Base-by-base conservation (phyloP, 2,329 filamentous ascomycete species). In the Cytospora leucostoma region DNA sequence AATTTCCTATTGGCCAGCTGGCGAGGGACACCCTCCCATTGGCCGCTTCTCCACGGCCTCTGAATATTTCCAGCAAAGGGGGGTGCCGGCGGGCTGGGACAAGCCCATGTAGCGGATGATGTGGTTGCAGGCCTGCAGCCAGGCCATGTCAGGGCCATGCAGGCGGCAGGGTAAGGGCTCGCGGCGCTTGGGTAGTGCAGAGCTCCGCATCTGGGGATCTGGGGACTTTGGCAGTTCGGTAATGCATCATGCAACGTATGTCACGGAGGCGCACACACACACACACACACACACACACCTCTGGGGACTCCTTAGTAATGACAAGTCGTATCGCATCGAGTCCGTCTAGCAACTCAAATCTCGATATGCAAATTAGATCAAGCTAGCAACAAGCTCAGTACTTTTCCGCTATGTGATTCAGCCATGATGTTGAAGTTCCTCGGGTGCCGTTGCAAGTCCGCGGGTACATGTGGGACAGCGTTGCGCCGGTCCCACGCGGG, bases 401-500 rank as follows among this genome's bases (percentile, higher is more conserved):
- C 38, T 12, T 40, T 17, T 7, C 38, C 12, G 15, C 12, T 6
- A 12, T 13, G 37, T 40, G 37, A 1, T 2, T 19, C 2, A n/a
- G n/a, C 44, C n/a, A 47, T 47, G 44, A 12, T 47, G 37, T 55
- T 60, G 37, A 37, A 34, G 51, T 54, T 60, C 37, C 19, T 32
- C 19, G 51, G 57, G 58, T 37, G 15, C 54, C 38, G 38, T 47
- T 49, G 32, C 37, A 34, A n/a, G 32, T 54, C n/a, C n/a, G n/a
- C n/a, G n/a, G n/a, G 27, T 27, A 27, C 27, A 27, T 38, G 50
- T 32, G n/a, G 58, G 58, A 15, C 55, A 55, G 58, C 58, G 58
- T 61, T 37, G 32, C 58, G 49, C 27, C 17, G 38, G 50, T 47
- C 57, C 57, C 58, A 55, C 58, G 12, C 35, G 37, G n/a, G 50